These are phyloP conservation scores for Nothophaeocryptopus gaeumannii DNA, from an alignment of 2,329 filamentous ascomycete genomes.

Conservation along the genomic window DNA sequence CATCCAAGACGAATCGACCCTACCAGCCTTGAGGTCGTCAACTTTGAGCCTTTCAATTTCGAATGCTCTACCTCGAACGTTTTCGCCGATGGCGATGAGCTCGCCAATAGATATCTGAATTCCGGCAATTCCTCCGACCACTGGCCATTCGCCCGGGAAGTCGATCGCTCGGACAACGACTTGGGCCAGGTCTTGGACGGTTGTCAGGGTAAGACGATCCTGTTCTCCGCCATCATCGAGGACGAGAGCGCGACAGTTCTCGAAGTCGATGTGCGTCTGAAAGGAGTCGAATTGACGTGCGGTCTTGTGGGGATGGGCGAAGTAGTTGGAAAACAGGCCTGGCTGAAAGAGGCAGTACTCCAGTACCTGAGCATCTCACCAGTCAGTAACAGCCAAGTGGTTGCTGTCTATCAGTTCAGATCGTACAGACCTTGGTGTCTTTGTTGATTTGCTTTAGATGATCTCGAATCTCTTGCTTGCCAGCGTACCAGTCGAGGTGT, in stretches of 20 bases:
- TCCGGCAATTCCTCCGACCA: slow-evolving; percentile 43
- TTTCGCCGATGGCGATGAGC: slow-evolving; percentile 23
- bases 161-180: slow-evolving; percentile 45
- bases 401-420: background rate
- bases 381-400: too few relatives aligned
- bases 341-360: slow-evolving; percentile 59
- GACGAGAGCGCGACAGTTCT: slow-evolving; percentile 43
- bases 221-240: slow-evolving; percentile 43
- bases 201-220: slow-evolving; percentile 46
- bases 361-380: slow-evolving; percentile 42
- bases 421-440: slow-evolving; percentile 39
- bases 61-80: slow-evolving; percentile 31
- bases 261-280: slow-evolving; percentile 41
- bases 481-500: slow-evolving; percentile 48
- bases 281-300: slow-evolving; percentile 45
- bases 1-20: slow-evolving; percentile 42
- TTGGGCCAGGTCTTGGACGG: slow-evolving; percentile 43
- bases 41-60: slow-evolving; percentile 46
- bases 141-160: slow-evolving; percentile 46
- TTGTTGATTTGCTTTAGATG: slow-evolving; percentile 55
- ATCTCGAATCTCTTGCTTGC: slow-evolving; percentile 50
- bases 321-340: slow-evolving; percentile 46
- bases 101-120: slow-evolving; percentile 37
- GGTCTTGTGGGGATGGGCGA: slow-evolving; percentile 51
- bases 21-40: slow-evolving; percentile 49